Percentiles rank a stretch among this genome's conserved stretches.
Conservation (phyloP, 2,329 filamentous ascomycete species). For the Sphaerulina vaccinii region DNA sequence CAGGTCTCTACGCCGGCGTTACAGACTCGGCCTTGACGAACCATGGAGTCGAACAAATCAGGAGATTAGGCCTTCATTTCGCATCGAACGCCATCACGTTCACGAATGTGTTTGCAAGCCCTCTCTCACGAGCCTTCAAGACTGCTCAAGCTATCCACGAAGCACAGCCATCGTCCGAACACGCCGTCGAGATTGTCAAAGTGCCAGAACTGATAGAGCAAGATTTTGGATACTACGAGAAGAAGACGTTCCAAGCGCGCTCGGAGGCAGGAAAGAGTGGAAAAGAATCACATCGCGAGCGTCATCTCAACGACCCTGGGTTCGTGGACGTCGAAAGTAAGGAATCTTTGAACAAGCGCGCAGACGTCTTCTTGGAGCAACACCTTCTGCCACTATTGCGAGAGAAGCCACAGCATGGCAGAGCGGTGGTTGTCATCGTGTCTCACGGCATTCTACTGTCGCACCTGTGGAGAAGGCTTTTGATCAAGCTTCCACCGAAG, state of each 20-base stretch:
- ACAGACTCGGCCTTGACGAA: constrained; percentile 78
- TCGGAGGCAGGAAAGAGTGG: constrained; percentile 37
- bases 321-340: constrained; percentile 65
- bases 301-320: constrained; percentile 42
- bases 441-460: constrained; percentile 81
- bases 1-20: constrained; percentile 70
- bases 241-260: constrained; percentile 54
- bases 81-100: constrained; percentile 64
- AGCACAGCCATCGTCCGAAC: constrained; percentile 45
- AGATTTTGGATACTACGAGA: constrained; percentile 71
- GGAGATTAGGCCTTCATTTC: constrained; percentile 66
- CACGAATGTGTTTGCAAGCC: constrained; percentile 72
- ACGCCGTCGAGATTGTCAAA: constrained; percentile 40
- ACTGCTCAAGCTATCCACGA: constrained; percentile 67
- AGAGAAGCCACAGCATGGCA: constrained; percentile 22
- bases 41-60: constrained; percentile 78
- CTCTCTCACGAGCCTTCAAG: constrained; percentile 69
- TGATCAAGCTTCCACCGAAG: constrained; percentile 53
- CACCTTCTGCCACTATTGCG: constrained; percentile 60
- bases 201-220: constrained; percentile 64
- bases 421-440: constrained; percentile 61
- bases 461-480: constrained; percentile 63
- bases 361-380: constrained; percentile 64
- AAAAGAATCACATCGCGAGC: constrained; percentile 42
- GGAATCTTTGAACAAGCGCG: constrained; percentile 64